These are phyloP conservation scores for Clathrus columnatus DNA, from an alignment of 768 basidiomycete species.

Conservation along the genomic window DNA sequence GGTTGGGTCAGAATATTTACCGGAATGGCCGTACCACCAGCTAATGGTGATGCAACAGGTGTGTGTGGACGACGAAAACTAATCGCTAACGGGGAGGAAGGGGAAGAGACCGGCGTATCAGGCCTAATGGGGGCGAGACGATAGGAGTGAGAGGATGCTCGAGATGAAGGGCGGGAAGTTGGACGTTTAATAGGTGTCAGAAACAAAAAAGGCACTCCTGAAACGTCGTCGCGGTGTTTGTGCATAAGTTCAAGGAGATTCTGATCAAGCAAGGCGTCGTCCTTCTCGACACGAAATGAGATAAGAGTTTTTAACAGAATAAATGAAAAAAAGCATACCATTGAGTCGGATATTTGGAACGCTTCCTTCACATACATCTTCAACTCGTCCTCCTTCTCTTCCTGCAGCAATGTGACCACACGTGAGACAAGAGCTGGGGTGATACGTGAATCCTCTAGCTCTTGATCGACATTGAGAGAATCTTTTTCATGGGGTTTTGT, in stretches of 20 bases:
- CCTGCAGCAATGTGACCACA: conserved; percentile 63
- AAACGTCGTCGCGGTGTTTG: conserved; percentile 79
- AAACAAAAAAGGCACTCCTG: conserved; percentile 75
- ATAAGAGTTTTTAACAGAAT: conserved; percentile 16
- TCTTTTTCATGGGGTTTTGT: conserved; percentile 47
- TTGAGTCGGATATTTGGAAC: conserved; percentile 61
- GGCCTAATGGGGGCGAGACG: conserved; percentile 56
- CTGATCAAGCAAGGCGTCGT: conserved; percentile 60
- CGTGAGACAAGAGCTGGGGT: conserved; percentile 55
- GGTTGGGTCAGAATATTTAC: conserved; percentile 40
- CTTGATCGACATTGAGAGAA: conserved; percentile 37
- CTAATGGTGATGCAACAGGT: conserved; percentile 67
- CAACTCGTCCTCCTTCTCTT: conserved; percentile 83
- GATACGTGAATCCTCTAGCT: conserved; percentile 34
- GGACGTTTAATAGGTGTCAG: conserved; percentile 73
- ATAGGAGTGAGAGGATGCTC: conserved; percentile 62
- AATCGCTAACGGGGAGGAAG: conserved; percentile 65
- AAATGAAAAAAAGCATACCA: conserved; percentile 36
- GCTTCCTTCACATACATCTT: conserved; percentile 64
- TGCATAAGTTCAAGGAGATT: conserved; percentile 93
- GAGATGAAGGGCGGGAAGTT: conserved; percentile 71
- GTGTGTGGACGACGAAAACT: conserved; percentile 76
- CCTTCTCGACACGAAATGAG: conserved; percentile 9
- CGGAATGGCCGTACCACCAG: conserved; percentile 44
- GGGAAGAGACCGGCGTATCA: conserved; percentile 68